Percentiles rank a stretch among this genome's conserved stretches.
Conservation (phyloP, 148 eudicot genomes). For the Rhododendron ovatum region DNA sequence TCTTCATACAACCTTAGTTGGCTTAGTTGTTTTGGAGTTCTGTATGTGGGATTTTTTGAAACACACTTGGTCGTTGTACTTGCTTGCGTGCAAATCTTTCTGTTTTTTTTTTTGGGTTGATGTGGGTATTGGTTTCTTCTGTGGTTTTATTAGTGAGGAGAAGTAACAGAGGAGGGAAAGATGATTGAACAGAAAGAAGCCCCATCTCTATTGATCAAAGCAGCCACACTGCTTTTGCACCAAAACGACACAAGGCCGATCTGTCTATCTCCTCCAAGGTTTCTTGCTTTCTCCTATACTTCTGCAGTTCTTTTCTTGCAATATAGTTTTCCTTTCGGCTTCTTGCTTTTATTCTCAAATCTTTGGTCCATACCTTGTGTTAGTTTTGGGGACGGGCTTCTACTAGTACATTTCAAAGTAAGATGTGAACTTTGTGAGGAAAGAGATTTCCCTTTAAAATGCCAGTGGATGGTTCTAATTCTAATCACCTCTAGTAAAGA, state of each 20-base stretch:
- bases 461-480: not conserved
- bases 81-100: not conserved
- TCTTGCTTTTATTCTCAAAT: not conserved
- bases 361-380: not conserved
- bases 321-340: not conserved
- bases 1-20: not conserved
- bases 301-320: not conserved
- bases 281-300: not conserved
- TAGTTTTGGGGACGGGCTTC: not conserved
- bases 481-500: too few species aligned
- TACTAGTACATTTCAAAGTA: not conserved
- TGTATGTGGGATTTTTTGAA: not conserved
- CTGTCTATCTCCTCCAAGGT: conserved; percentile 70
- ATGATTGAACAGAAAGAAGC: conserved; percentile 74
- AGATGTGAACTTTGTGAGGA: not conserved
- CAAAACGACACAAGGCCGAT: conserved; percentile 70
- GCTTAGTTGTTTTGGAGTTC: not conserved
- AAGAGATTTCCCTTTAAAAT: not conserved
- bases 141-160: not conserved
- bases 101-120: not conserved
- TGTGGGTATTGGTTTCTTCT: not conserved
- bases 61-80: not conserved
- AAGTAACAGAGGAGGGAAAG: conserved; percentile 15
- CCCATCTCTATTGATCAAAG: conserved; percentile 52
- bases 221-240: conserved; percentile 39